These are phyloP conservation scores for Solanum tarapatanum DNA, from an alignment of 257 asterid species.

Conservation along the genomic window DNA sequence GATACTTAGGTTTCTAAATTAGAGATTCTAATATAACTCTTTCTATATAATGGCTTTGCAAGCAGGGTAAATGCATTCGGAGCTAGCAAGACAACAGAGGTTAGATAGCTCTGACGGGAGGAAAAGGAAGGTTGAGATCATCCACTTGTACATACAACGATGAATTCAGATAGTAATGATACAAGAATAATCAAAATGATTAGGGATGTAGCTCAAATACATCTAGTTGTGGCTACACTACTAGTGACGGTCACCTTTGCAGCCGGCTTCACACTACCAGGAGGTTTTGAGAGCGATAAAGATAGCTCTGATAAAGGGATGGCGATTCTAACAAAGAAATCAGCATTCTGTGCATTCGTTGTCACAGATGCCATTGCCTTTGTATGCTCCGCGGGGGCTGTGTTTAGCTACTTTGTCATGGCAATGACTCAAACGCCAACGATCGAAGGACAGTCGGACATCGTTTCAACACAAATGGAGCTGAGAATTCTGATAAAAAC, in stretches of 20 bases:
- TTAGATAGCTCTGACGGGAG: background rate
- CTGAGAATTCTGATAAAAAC: fast-evolving
- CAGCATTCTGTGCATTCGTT: conserved; percentile 10
- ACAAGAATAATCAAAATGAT: background rate
- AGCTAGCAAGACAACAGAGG: background rate
- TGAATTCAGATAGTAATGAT: background rate
- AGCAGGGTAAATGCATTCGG: background rate
- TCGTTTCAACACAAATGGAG: background rate
- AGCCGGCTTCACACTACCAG: conserved; percentile 8
- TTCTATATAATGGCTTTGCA: background rate
- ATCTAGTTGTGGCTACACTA: background rate
- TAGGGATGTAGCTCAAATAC: background rate
- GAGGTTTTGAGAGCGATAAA: background rate
- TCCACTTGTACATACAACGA: background rate
- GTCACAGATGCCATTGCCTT: conserved; percentile 2
- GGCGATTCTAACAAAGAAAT: conserved; percentile 2
- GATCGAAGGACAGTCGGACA: too few species aligned
- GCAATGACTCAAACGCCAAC: too few species aligned
- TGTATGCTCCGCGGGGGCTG: background rate
- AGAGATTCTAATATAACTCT: background rate
- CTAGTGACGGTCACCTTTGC: background rate
- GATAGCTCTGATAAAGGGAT: background rate
- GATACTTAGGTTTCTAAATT: background rate
- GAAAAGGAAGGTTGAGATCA: background rate
- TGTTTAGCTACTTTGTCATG: background rate